These are phyloP conservation scores for Sindora glabra DNA, from an alignment of 306 rosid genomes.

Conservation along the genomic window DNA sequence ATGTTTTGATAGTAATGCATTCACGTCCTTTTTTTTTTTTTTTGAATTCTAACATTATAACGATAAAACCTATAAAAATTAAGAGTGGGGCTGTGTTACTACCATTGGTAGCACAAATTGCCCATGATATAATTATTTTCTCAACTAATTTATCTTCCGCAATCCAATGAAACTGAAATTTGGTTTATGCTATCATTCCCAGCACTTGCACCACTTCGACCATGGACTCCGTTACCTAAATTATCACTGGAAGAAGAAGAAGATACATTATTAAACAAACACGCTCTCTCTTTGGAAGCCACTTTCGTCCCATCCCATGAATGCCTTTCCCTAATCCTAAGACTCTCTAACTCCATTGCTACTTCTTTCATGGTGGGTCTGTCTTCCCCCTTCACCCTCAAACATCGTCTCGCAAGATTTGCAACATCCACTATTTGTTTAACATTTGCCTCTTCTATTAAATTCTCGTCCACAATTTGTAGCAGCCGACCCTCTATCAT, in stretches of 20 bases:
- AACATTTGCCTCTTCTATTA: conserved; percentile 6
- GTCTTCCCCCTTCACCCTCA: conserved; percentile 36
- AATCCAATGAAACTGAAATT: not conserved
- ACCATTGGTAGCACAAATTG: too few species aligned
- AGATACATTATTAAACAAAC: not conserved
- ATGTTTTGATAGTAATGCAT: too few species aligned
- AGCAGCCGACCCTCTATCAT: conserved; percentile 23
- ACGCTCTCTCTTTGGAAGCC: not conserved
- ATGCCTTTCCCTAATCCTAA: conserved; percentile 3
- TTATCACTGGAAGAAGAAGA: not conserved
- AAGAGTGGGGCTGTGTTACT: too few species aligned
- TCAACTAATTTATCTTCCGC: conserved; percentile 15
- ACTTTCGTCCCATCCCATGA: not conserved
- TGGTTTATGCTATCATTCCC: not conserved
- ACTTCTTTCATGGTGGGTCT: conserved; percentile 57
- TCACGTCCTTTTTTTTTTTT: too few species aligned
- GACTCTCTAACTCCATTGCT: conserved; percentile 35
- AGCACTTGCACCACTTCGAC: not conserved
- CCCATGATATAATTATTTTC: too few species aligned
- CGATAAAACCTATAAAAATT: too few species aligned
- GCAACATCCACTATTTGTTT: conserved; percentile 33
- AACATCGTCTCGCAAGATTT: conserved; percentile 22
- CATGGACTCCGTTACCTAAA: too few species aligned
- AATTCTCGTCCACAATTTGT: conserved; percentile 24
- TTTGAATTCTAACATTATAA: too few species aligned